Base-by-base conservation (phyloP, 768 basidiomycete species). In the Termitomyces sp. region DNA sequence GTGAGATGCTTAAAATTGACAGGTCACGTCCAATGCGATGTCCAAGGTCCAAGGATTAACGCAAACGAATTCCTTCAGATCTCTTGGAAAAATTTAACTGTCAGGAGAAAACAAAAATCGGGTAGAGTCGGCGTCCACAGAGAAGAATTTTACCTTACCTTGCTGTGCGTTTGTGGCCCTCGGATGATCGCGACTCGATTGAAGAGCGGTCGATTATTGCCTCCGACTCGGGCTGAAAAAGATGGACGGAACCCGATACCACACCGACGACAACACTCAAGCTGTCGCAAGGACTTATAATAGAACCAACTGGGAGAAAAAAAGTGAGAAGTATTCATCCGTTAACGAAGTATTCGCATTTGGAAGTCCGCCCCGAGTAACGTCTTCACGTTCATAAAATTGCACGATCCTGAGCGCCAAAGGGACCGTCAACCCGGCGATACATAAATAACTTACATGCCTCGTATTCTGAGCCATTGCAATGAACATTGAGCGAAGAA, bases 1-100 rank as follows among this genome's bases (percentile, higher is more conserved):
- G 56, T 58, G 47, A 54, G 54, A n/a, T 20, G 22, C 28, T 42
- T 42, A 42, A 42, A 20, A 9, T 26, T 53, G 45, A 53, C 56
- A 57, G 42, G 56, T 57, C 46, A 54, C 40, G 53, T 54, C 53
- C 28, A 26, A 22, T n/a, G 32, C 49, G 6, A 24, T 26, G 52
- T 24, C 42, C 53, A 22, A 33, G n/a, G 52, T 24, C 42, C 53
- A 22, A 33, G n/a, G 40, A n/a, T 42, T 1, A 42, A 42, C 40
- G 40, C 22, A 14, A 43, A 9, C 28, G 52, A 53, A 8, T 40
- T 20, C 14, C 50, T 26, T 10, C 35, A 35, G 20, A 22, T 30
- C 40, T 50, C 16, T 35, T 24, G 22, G 4, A 16, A 36, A 28
- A n/a, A 9, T n/a, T 10, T 4, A 4, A 18, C 38, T 42, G 40